Evolutionary conservation across 805 yeast species (phyloP).

Genomic region (Jamesozyma gamospora): DNA sequence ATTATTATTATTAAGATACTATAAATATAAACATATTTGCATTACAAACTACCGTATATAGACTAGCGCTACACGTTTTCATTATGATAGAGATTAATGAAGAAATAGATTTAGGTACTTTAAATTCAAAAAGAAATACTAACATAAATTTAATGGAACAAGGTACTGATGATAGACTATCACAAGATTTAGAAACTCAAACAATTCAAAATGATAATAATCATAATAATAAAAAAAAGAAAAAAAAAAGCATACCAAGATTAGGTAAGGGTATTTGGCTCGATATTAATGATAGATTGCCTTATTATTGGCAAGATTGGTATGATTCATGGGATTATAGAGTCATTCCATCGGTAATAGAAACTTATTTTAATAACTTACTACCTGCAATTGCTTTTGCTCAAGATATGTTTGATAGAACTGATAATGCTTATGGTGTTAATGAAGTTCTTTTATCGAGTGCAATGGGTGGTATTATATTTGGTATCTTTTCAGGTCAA

Average conservation of each 20-base stretch:
- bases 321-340: conserved; percentile 76
- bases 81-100: too few relatives aligned
- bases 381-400: conserved; percentile 94
- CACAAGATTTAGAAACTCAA: too few relatives aligned
- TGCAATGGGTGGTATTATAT: conserved; percentile 81
- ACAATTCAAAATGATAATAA: too few relatives aligned
- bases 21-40: too few relatives aligned
- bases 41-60: too few relatives aligned
- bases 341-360: conserved; percentile 74
- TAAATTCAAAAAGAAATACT: neutral
- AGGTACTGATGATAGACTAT: neutral
- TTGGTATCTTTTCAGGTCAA: conserved; percentile 80
- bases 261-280: conserved; percentile 29
- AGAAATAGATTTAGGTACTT: neutral
- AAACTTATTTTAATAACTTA: conserved; percentile 79
- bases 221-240: too few relatives aligned
- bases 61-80: too few relatives aligned
- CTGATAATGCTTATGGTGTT: conserved; percentile 78
- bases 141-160: neutral
- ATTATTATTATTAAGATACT: too few relatives aligned
- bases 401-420: conserved; percentile 92
- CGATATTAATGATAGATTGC: conserved; percentile 35
- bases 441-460: conserved; percentile 79
- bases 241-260: conserved; percentile 12
- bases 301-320: conserved; percentile 71